Base-by-base conservation (phyloP, 192 early-diverging fungal species). In the Linnemannia hyalina region DNA sequence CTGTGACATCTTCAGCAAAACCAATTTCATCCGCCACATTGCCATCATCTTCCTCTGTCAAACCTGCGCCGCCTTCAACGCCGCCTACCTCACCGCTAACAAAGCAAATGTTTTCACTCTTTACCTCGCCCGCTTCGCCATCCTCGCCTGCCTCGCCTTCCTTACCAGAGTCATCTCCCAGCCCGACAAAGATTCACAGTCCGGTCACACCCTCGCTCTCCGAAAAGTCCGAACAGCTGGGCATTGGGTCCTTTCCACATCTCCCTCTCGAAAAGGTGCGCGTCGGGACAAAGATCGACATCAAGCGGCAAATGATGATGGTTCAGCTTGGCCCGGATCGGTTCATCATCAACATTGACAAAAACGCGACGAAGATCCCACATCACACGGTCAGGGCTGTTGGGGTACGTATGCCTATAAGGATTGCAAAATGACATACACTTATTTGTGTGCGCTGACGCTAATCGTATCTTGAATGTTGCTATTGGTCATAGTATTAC, bases 291-390 rank as follows among this genome's bases (percentile, higher is more conserved):
- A 44, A 36, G 11, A 29, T 70, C 1, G 78, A 81, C 29, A 68
- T 74, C 55, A 72, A 20, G 0, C 41, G 49, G 6, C 63, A 55
- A 41, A 49, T 49, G 8, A 86, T 86, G 84, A 7, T 41, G 29
- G 68, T 86, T 16, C 84, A 86, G 38, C 74, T 86, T 63, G 79
- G 71, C 3, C 75, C 83, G 7, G 83, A 80, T 46, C 77, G 74
- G 18, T 36, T 85, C 6, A 76, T 77, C 23, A 76, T 85, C 26
- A 73, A 32, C 42, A 76, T 80, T n/a, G 78, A 80, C 18, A 76
- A 70, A 18, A 80, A 65, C 46, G 11, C 38, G 13, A 74, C 76
- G 6, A 77, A 72, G 41, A 80, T 86, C 38, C 38, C 60, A 20
- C 75, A 80, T 42, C 16, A 73, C 1, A 60, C 77, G 6, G 23